Base-by-base conservation (phyloP, 192 early-diverging fungal species). In the Backusella luteola region DNA sequence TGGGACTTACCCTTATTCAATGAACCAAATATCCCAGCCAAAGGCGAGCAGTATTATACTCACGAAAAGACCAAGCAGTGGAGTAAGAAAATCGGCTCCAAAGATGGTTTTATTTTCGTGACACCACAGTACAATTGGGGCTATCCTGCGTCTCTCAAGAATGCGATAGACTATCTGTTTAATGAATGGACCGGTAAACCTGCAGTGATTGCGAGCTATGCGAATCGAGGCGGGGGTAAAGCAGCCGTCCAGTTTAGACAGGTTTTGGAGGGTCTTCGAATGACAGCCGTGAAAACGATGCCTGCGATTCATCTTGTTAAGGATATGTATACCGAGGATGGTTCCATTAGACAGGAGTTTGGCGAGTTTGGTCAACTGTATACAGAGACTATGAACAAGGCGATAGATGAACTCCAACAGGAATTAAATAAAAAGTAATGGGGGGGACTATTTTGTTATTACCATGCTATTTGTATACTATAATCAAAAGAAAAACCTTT, bases 111-210 rank as follows among this genome's bases (percentile, higher is more conserved):
- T 69, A 69, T 69, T 23, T 69, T 69, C 21, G 35, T 69, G 1
- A 69, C 68, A 23, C 68, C 68, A 14, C 68, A 69, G 36, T 69
- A 69, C 11, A 69, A 69, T 23, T 69, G 68, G 68, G 68, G 68
- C 8, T 69, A 69, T 39, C 68, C 68, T 11, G 68, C 68, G 23
- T 69, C 68, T 21, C 36, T 69, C 4, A 69, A 69, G 12, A 69
- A 69, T 38, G 68, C 68, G 0, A 12, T 69, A 4, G 68, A 69
- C 15, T 69, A 69, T 21, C 35, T 69, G 1, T 69, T 38, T 41
- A 69, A 69, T 41, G 68, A 69, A 11, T 69, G 68, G 68, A 69
- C 34, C 11, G 35, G 38, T 69, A 69, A 69, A 11, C 68, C 68
- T 9, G 68, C 35, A 19, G n/a, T 69, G 17, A 69, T 69, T 15